Evolutionary conservation across 306 rosid species (phyloP).

Genomic region (Echinosophora koreensis): DNA sequence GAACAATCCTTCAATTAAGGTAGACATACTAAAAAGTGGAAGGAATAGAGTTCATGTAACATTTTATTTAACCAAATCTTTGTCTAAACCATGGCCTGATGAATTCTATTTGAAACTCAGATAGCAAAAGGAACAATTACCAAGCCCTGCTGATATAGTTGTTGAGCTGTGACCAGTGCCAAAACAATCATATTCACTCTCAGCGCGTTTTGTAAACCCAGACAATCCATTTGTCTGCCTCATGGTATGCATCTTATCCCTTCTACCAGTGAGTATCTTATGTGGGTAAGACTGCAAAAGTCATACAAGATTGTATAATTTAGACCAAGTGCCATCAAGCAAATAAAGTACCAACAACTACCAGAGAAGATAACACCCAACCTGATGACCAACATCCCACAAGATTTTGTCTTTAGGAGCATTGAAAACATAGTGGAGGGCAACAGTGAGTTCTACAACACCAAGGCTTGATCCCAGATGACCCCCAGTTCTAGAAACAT

Average conservation of each 20-base stretch:
- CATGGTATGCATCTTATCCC: conserved; percentile 83
- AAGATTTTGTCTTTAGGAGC: conserved; percentile 86
- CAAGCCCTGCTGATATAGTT: conserved; percentile 93
- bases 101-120: neutral
- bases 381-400: conserved; percentile 99
- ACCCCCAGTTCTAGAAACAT: conserved; percentile 90
- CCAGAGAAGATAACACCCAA: conserved; percentile 43
- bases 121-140: conserved; percentile 54
- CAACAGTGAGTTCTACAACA: conserved; percentile 94
- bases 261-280: conserved; percentile 94
- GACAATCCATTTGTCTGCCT: conserved; percentile 87
- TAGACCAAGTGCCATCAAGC: conserved; percentile 14
- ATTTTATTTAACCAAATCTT: neutral
- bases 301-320: conserved; percentile 28
- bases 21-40: conserved; percentile 2
- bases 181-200: conserved; percentile 90
- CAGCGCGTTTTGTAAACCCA: conserved; percentile 87
- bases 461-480: conserved; percentile 98
- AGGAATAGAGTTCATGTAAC: neutral
- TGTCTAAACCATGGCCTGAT: neutral
- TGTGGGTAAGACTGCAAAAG: conserved; percentile 83
- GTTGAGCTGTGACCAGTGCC: conserved; percentile 99
- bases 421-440: conserved; percentile 91
- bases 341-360: neutral
- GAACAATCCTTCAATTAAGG: neutral